Evolutionary conservation across 2,329 filamentous ascomycete genomes (phyloP).

Genomic region (Lachnellula occidentalis): DNA sequence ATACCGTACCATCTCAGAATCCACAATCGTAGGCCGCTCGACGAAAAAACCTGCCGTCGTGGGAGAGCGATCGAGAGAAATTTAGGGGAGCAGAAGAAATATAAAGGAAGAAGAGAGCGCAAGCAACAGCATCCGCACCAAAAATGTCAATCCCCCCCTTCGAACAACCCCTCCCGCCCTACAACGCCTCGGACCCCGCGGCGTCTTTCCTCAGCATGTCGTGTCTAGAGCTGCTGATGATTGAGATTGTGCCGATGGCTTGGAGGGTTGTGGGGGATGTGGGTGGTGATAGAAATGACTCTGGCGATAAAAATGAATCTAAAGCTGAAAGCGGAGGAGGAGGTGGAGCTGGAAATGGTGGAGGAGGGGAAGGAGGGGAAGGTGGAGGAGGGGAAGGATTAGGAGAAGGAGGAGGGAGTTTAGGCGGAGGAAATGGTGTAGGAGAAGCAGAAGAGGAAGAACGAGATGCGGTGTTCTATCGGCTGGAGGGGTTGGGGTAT

Average conservation of each 20-base stretch:
- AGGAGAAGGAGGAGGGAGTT: constrained; percentile 12
- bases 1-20: too few species aligned
- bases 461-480: constrained; percentile 76
- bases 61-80: too few species aligned
- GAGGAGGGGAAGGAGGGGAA: constrained; percentile 53
- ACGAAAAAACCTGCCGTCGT: too few species aligned
- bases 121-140: background rate
- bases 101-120: background rate
- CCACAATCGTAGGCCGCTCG: too few species aligned
- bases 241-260: constrained; percentile 92
- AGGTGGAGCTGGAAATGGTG: constrained; percentile 59
- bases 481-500: constrained; percentile 81
- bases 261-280: constrained; percentile 73
- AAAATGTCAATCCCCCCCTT: constrained; percentile 56
- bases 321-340: too few species aligned
- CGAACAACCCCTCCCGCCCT: constrained; percentile 62
- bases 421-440: too few species aligned
- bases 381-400: constrained; percentile 11
- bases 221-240: constrained; percentile 88
- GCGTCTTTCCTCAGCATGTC: constrained; percentile 76
- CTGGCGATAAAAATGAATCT: too few species aligned
- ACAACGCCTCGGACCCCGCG: constrained; percentile 66
- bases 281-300: too few species aligned
- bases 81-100: background rate
- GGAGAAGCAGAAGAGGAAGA: constrained; percentile 68